Conservation (phyloP, 345 rosid species). For the Mercurialis annua region DNA sequence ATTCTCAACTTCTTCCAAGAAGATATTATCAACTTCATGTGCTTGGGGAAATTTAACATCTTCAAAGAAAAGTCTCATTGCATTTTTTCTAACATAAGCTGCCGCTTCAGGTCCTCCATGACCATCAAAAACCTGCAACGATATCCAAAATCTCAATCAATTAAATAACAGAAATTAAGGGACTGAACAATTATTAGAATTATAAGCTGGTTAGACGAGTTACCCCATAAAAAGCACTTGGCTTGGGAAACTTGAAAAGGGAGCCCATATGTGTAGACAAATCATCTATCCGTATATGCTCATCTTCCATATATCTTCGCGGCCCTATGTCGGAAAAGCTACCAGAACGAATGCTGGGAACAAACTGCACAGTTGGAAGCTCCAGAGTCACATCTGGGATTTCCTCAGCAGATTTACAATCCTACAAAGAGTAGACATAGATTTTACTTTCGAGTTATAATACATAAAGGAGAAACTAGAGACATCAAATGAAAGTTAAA, state of each 20-base stretch:
- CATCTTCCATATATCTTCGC: conserved; percentile 65
- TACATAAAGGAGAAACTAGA: not conserved
- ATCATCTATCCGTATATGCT: conserved; percentile 58
- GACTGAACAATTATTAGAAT: conserved; percentile 4
- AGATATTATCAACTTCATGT: conserved; percentile 40
- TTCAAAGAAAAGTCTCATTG: conserved; percentile 47
- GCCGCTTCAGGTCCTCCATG: conserved; percentile 92
- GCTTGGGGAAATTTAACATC: conserved; percentile 61
- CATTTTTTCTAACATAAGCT: conserved; percentile 49
- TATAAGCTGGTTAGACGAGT: conserved; percentile 5
- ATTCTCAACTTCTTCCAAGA: conserved; percentile 48
- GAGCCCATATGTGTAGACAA: conserved; percentile 43
- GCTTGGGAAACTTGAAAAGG: conserved; percentile 47
- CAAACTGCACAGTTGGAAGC: conserved; percentile 34
- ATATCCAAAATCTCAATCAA: conserved; percentile 10
- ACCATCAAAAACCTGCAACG: conserved; percentile 71
- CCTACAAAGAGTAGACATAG: conserved; percentile 32
- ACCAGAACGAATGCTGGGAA: conserved; percentile 60
- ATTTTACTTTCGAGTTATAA: not conserved
- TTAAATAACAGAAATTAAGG: conserved; percentile 10
- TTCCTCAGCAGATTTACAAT: conserved; percentile 27
- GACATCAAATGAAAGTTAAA: not conserved
- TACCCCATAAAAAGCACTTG: conserved; percentile 70
- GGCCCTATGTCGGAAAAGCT: conserved; percentile 59
- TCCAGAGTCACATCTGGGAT: conserved; percentile 29